Conservation (phyloP, 1,284 basidiomycete genomes). For the Ustilago lituana region DNA sequence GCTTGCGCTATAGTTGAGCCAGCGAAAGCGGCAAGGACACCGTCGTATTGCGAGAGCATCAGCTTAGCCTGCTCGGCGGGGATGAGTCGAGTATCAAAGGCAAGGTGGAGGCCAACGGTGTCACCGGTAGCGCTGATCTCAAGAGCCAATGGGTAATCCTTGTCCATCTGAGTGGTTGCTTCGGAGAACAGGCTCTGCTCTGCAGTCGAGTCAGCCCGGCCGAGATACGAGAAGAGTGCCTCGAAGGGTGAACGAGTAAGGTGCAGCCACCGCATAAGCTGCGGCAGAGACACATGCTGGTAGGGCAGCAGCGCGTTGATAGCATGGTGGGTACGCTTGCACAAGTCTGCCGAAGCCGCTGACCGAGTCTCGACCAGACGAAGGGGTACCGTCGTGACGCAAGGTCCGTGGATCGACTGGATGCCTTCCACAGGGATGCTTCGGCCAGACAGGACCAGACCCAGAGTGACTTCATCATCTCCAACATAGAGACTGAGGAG, state of each 20-base stretch:
- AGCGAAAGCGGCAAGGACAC: conserved; percentile 5
- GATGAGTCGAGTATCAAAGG: conserved; percentile 36
- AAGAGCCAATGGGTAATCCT: conserved; percentile 56
- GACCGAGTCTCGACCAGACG: conserved; percentile 20
- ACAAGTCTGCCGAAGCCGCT: conserved; percentile 1
- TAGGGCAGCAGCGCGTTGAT: conserved; percentile 41
- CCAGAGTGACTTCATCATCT: conserved; percentile 52
- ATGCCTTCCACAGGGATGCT: conserved; percentile 34
- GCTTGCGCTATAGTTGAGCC: background rate
- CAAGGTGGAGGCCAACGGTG: conserved; percentile 36
- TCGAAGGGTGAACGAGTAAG: conserved; percentile 48
- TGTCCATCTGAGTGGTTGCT: conserved; percentile 41
- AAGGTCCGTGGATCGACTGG: conserved; percentile 58
- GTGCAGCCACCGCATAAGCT: conserved; percentile 49
- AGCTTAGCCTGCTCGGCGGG: conserved; percentile 43
- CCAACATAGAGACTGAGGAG: conserved; percentile 53
- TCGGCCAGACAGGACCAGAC: conserved; percentile 60
- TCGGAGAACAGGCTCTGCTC: conserved; percentile 12
- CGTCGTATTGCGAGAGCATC: conserved; percentile 51
- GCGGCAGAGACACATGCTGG: conserved; percentile 57
- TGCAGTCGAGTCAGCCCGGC: conserved; percentile 4
- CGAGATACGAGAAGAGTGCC: conserved; percentile 57
- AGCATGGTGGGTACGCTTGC: conserved; percentile 14
- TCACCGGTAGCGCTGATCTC: conserved; percentile 49
- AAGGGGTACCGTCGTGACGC: conserved; percentile 61